These are phyloP conservation scores for Aspergillus sp. DNA, from an alignment of 2,329 filamentous ascomycete genomes.

Conservation along the genomic window DNA sequence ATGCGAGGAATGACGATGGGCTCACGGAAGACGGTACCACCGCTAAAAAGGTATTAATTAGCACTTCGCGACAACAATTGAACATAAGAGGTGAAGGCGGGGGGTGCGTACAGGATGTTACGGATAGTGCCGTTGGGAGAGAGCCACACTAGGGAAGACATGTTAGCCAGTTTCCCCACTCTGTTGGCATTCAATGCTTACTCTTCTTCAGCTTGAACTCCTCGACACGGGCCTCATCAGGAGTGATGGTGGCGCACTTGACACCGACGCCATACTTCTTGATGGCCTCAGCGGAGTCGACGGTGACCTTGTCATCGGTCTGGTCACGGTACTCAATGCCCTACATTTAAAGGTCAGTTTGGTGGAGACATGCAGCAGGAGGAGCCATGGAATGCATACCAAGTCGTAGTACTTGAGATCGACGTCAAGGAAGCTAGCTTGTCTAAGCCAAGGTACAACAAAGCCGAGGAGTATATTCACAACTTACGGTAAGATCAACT, in stretches of 20 bases:
- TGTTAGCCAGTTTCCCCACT: constrained; percentile 12
- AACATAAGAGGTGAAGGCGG: background rate
- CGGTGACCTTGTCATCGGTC: constrained; percentile 93
- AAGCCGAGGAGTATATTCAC: background rate
- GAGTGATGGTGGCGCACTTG: constrained; percentile 99
- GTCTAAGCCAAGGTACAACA: constrained; percentile 19
- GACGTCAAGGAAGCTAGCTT: constrained; percentile 75
- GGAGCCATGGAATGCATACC: constrained; percentile 34
- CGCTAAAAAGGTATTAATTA: constrained; percentile 42
- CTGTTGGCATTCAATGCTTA: constrained; percentile 46
- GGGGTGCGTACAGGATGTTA: constrained; percentile 56
- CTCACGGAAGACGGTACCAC: constrained; percentile 98
- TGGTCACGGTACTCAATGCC: constrained; percentile 92
- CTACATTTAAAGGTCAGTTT: constrained; percentile 28
- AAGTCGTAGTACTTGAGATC: constrained; percentile 98
- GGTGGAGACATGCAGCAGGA: background rate
- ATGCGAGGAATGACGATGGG: constrained; percentile 95
- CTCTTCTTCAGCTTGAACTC: constrained; percentile 99
- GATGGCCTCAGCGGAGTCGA: constrained; percentile 94
- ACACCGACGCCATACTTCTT: constrained; percentile 98
- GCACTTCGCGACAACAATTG: constrained; percentile 17
- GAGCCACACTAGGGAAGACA: constrained; percentile 73
- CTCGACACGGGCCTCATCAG: constrained; percentile 92
- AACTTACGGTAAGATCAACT: constrained; percentile 78
- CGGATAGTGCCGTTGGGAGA: constrained; percentile 89